phyloP scores from a whole-genome alignment of 2,329 filamentous ascomycete genomes.

The Epichloe aotearoae region DNA sequence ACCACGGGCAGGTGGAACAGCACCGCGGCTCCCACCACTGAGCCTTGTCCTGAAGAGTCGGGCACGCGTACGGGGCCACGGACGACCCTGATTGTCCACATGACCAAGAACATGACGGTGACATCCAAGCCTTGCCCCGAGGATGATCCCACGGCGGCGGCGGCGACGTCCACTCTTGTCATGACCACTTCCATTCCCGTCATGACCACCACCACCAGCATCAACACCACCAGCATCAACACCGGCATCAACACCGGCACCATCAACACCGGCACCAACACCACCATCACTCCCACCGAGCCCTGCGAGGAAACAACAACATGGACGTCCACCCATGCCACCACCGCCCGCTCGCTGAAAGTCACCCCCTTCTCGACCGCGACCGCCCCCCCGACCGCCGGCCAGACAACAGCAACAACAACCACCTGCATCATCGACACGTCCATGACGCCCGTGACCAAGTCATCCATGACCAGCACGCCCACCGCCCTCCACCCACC shows the following conservation, averaged over 20 bases:
- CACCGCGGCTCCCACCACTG: not conserved
- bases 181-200: not conserved
- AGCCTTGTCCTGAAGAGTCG: not conserved
- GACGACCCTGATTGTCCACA: not conserved
- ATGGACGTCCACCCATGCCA: not conserved
- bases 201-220: not conserved
- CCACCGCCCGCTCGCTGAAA: not conserved
- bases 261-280: not conserved
- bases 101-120: not conserved
- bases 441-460: slow-evolving; percentile 18
- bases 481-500: slow-evolving; percentile 12
- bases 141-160: not conserved
- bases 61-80: not conserved
- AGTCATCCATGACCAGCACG: slow-evolving; percentile 13
- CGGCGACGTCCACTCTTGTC: not conserved
- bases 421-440: slow-evolving; percentile 20
- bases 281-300: too few species aligned
- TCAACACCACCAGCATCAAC: not conserved
- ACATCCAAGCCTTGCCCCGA: slow-evolving; percentile 4
- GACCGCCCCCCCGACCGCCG: not conserved
- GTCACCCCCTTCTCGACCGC: not conserved
- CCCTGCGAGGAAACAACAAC: slow-evolving; percentile 2
- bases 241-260: too few species aligned
- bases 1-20: not conserved
- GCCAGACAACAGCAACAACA: too few species aligned